Evolutionary conservation across 164 flowering plant genomes (phyloP), one percentile per base, ranked within the genome.

Genomic region (Kingdonia uniflora): DNA sequence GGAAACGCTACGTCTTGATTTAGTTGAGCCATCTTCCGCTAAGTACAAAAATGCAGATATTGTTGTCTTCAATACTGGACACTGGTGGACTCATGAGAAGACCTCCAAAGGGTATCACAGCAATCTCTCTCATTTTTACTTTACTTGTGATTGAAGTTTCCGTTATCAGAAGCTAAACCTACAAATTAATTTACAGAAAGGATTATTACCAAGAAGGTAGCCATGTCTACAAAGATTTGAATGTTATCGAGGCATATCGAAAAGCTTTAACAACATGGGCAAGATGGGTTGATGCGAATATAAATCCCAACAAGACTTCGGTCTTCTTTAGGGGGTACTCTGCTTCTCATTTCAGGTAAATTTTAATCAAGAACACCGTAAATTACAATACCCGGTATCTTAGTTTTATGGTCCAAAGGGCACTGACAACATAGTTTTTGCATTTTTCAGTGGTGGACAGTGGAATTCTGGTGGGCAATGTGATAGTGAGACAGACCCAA

Each of bases 181-280:
- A 41, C 17, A 10, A 10, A 3, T 24, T 6, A 6, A 12, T 23
- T 50, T 50, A 5, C 70, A 79, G 84, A 42, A 76, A 74, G 54
- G 66, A 76, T 62, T 79, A 79, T 61, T 79, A 79, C 49, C 84
- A 79, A 59, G 84, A 79, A 76, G 84, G 84, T 22, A 69, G 65
- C 49, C 42, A 72, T 53, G 73, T 79, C 11, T 52, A 79, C 57
- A 71, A 64, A 22, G 69, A 70, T 43, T 70, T 79, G 20, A 76
- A 76, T 25, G 80, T 71, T 26, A 51, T 75, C 19, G 70, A 69
- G 35, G 85, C 85, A 10, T 80, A 62, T 58, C 58, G 55, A 59
- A 72, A 55, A 49, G 84, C 81, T 6, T 71, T 79, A 19, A 57
- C 56, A 11, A 79, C 84, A 37, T 77, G 81, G 81, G 76, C 74